Evolutionary conservation across 805 yeast species (phyloP).

Genomic region (Hemisphaericaspora nanyangensis): DNA sequence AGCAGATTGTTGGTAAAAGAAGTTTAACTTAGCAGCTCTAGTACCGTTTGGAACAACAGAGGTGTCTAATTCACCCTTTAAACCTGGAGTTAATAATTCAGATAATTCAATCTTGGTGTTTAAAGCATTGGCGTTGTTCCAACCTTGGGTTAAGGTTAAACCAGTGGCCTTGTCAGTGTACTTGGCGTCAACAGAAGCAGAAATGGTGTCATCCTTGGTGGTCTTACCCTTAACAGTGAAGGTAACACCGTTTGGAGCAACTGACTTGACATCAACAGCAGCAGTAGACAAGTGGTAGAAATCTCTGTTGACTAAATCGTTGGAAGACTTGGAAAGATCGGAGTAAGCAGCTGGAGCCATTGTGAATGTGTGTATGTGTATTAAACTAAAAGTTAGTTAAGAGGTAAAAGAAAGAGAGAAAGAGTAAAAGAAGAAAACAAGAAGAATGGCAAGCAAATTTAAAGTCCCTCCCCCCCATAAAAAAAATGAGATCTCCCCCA

Average conservation of each 20-base stretch:
- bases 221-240: conserved; percentile 93
- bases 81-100: conserved; percentile 91
- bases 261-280: conserved; percentile 82
- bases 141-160: conserved; percentile 91
- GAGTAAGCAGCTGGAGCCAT: conserved; percentile 81
- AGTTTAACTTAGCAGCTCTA: conserved; percentile 84
- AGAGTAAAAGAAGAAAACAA: not conserved
- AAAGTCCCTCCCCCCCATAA: too few species aligned
- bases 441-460: too few species aligned
- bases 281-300: conserved; percentile 91
- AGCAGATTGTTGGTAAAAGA: conserved; percentile 88
- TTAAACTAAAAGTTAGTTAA: conserved; percentile 1
- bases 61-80: conserved; percentile 88
- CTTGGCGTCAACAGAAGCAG: conserved; percentile 88
- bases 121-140: conserved; percentile 91
- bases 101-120: conserved; percentile 91
- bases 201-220: conserved; percentile 73
- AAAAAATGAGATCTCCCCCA: too few species aligned
- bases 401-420: conserved; percentile 1
- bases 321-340: conserved; percentile 89
- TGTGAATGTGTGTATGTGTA: conserved; percentile 7
- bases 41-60: conserved; percentile 79
- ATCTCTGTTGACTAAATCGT: conserved; percentile 85
- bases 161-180: conserved; percentile 91
- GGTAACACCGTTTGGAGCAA: conserved; percentile 94